These are phyloP conservation scores for Lathyrus sativus DNA, from an alignment of 306 rosid genomes.

Conservation along the genomic window DNA sequence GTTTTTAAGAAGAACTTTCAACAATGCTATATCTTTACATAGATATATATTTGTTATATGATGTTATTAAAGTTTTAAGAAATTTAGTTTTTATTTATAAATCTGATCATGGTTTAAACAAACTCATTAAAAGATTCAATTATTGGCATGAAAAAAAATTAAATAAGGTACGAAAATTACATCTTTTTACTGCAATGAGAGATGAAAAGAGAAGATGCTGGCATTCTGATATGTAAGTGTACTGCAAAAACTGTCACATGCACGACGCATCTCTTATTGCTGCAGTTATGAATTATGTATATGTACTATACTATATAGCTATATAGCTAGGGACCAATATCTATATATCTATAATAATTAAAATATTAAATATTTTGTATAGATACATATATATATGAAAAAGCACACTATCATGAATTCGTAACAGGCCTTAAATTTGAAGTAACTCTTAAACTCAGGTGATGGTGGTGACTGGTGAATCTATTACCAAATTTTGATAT, in stretches of 20 bases:
- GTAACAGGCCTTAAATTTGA: background rate
- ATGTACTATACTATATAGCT: constrained; percentile 44
- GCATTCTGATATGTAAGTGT: constrained; percentile 37
- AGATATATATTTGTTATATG: background rate
- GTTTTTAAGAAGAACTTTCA: constrained; percentile 44
- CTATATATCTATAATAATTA: background rate
- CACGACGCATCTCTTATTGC: constrained; percentile 50
- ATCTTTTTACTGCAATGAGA: constrained; percentile 37
- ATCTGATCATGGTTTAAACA: constrained; percentile 27
- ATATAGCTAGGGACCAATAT: constrained; percentile 50
- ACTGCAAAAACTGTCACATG: constrained; percentile 50
- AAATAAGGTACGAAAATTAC: constrained; percentile 27
- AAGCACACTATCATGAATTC: constrained; percentile 36
- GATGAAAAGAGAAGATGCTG: constrained; percentile 48
- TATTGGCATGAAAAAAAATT: constrained; percentile 25
- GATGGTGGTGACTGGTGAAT: constrained; percentile 26
- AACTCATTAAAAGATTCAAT: constrained; percentile 27
- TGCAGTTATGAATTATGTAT: constrained; percentile 46
- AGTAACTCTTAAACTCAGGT: constrained; percentile 46
- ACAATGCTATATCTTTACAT: constrained; percentile 11
- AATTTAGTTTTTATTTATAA: constrained; percentile 12
- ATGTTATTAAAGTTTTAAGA: background rate
- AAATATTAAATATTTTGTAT: no score
- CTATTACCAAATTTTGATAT: constrained; percentile 38
- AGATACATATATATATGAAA: constrained; percentile 31